Percentiles rank a stretch among this genome's conserved stretches.
Conservation (phyloP, 1,284 basidiomycete species). For the Dichomitus squalens region DNA sequence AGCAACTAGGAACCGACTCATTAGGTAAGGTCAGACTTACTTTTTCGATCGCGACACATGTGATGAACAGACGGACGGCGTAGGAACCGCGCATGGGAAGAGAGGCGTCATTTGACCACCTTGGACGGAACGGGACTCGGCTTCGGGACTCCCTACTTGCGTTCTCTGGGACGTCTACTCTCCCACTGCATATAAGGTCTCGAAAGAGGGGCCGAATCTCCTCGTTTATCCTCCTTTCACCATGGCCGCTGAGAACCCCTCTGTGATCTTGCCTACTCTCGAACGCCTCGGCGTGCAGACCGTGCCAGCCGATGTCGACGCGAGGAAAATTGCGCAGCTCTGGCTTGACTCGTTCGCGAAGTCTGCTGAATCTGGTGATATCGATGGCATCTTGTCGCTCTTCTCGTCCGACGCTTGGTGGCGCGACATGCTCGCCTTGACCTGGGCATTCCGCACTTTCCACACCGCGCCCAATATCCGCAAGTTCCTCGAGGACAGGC, state of each 20-base stretch:
- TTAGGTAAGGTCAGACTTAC: too few relatives aligned
- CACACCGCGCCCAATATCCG: constrained; percentile 43
- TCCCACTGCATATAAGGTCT: neutral
- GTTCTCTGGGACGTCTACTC: too few relatives aligned
- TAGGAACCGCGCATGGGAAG: too few relatives aligned
- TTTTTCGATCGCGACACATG: too few relatives aligned
- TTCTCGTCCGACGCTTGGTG: constrained; percentile 52
- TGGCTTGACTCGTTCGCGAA: constrained; percentile 51
- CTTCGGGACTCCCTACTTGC: too few relatives aligned
- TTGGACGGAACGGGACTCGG: too few relatives aligned
- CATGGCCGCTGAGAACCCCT: constrained; percentile 24
- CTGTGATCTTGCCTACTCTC: constrained; percentile 46
- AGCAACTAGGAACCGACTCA: too few relatives aligned
- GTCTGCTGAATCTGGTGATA: constrained; percentile 38
- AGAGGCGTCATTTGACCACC: too few relatives aligned
- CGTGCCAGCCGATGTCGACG: constrained; percentile 38
- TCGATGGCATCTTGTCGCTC: constrained; percentile 38
- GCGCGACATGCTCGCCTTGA: constrained; percentile 64
- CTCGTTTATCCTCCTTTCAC: constrained; percentile 4
- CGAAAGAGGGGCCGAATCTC: neutral
- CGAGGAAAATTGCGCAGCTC: constrained; percentile 37
- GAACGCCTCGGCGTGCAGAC: constrained; percentile 41
- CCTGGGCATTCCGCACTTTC: constrained; percentile 71
- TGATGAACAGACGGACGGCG: too few relatives aligned
- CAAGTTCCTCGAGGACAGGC: constrained; percentile 48